Evolutionary conservation across 2,329 filamentous ascomycete species (phyloP).

Genomic region (Trichoderma koningiopsis): DNA sequence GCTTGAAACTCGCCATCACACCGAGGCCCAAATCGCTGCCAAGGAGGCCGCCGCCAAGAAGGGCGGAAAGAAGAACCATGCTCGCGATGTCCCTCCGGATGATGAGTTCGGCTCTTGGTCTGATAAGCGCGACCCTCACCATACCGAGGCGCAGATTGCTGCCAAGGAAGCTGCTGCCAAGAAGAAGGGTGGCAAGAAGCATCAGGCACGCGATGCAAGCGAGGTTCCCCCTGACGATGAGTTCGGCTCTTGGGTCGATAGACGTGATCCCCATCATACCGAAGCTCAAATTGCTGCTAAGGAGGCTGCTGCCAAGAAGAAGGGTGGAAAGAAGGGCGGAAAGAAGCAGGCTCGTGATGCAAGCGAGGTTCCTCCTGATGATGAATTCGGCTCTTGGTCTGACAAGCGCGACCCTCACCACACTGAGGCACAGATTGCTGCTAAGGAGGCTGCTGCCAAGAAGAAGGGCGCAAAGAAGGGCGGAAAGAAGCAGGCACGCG

Average conservation of each 20-base stretch:
- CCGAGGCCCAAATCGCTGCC: not conserved
- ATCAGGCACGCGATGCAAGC: no score
- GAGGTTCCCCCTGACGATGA: no score
- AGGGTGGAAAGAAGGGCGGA: not conserved
- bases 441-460: constrained; percentile 3
- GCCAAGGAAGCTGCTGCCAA: constrained; percentile 2
- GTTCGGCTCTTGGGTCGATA: no score
- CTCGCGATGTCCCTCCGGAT: not conserved
- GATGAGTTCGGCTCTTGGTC: constrained; percentile 9
- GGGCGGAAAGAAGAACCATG: not conserved
- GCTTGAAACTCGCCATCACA: constrained; percentile 2
- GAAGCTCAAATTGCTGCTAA: constrained; percentile 4
- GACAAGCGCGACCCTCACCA: not conserved
- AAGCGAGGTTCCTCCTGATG: not conserved
- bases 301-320: not conserved
- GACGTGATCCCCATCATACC: not conserved
- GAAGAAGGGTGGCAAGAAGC: not conserved
- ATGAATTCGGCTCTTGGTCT: constrained; percentile 6
- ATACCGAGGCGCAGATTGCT: constrained; percentile 5
- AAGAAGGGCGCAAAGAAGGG: not conserved
- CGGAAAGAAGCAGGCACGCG: no score
- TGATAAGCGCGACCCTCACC: not conserved
- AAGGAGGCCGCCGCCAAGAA: constrained; percentile 2
- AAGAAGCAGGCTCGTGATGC: not conserved
- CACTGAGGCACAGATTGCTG: constrained; percentile 7